Base-by-base conservation (phyloP, 805 yeast genomes). In the Candida xyloterini region DNA sequence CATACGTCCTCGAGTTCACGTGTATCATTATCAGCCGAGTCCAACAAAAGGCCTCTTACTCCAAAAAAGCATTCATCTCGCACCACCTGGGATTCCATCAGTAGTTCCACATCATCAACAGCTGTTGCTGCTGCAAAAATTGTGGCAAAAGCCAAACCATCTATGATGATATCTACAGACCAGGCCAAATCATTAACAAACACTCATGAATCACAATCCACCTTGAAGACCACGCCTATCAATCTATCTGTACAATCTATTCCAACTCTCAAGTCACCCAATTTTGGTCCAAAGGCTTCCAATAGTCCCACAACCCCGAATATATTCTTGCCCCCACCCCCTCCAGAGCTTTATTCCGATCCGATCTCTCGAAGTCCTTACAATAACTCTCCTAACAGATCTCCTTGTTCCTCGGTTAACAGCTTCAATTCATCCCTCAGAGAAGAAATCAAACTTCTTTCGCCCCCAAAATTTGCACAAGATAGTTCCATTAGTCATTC, bases 71-170 rank as follows among this genome's bases (percentile, higher is more conserved):
- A 30, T 32, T 20, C 27, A 15, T 11, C 39, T n/a, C 38, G 35
- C 16, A 29, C 39, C 9, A 51, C 55, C 0, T 62, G 65, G 65
- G 52, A 62, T 35, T 38, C 52, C 5, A 40, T 60, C 7, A 60
- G 57, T 36, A 50, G 40, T 10, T 37, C 50, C 8, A 58, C 63
- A 16, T 62, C 67, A 1, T 45, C 57, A 0, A 52, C 55, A 8
- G 68, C 68, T 2, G 31, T 63, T 10, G 65, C 65, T 2, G 68
- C 68, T 4, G 68, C 68, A 0, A 49, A 64, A 3, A 23, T 55
- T n/a, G 62, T 63, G n/a, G 64, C 66, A 8, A 58, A 55, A 33
- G 31, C 53, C 3, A 60, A 51, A 10, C 65, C 68, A 3, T 26
- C 45, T 4, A 39, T 51, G 22, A 56, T 63, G 57, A 47, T 44